These are phyloP conservation scores for Trichosporon inkin DNA, from an alignment of 1,284 basidiomycete species.

Conservation along the genomic window DNA sequence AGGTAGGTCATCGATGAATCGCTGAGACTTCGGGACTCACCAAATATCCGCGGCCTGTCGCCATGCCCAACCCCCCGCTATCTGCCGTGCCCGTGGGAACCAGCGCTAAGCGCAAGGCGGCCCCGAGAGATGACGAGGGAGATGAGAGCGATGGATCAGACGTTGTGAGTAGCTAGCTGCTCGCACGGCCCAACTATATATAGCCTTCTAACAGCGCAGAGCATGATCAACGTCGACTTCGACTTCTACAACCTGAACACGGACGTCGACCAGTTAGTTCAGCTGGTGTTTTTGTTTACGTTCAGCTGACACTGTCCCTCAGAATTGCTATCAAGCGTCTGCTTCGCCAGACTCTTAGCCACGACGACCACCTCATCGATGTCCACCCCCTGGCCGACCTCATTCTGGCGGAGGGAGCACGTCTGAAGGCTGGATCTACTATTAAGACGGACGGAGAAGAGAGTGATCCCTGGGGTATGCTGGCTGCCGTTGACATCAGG, in stretches of 20 bases:
- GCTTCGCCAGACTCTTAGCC: constrained; percentile 70
- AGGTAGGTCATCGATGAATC: not conserved
- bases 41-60: not conserved
- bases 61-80: constrained; percentile 25
- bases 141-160: constrained; percentile 42
- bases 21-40: not conserved
- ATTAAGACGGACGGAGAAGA: constrained; percentile 87
- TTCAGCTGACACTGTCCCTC: not conserved
- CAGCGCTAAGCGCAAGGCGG: constrained; percentile 39
- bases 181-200: not conserved
- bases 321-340: constrained; percentile 73
- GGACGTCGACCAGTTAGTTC: constrained; percentile 65
- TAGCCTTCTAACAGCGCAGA: constrained; percentile 49
- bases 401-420: constrained; percentile 60
- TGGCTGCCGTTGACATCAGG: constrained; percentile 76
- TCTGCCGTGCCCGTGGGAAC: constrained; percentile 20
- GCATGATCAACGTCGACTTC: constrained; percentile 77
- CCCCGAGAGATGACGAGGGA: constrained; percentile 41
- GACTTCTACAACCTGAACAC: constrained; percentile 85
- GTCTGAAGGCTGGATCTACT: constrained; percentile 62
- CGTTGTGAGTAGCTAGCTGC: constrained; percentile 31
- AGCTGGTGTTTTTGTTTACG: not conserved
- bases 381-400: constrained; percentile 71
- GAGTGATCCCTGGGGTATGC: constrained; percentile 77
- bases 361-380: constrained; percentile 69